These are phyloP conservation scores for Psilocybe sp. DNA, from an alignment of 768 basidiomycete species.

Conservation along the genomic window DNA sequence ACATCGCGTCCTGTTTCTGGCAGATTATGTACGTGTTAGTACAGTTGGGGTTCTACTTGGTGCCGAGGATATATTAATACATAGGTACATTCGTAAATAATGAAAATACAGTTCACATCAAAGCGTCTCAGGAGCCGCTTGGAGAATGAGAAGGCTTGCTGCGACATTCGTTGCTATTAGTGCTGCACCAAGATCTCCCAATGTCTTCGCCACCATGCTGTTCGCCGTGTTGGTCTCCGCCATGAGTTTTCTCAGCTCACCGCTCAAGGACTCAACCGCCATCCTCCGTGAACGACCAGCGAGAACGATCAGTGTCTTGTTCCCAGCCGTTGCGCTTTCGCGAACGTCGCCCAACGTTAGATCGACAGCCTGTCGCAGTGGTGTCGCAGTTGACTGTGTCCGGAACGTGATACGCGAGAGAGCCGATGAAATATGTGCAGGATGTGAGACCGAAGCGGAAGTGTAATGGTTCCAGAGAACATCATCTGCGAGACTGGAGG, in stretches of 20 bases:
- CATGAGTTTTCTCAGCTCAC: constrained; percentile 55
- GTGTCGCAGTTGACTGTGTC: constrained; percentile 43
- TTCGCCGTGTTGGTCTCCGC: constrained; percentile 37
- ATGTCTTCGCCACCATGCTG: constrained; percentile 62
- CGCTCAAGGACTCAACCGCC: constrained; percentile 53
- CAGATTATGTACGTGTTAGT: too few species aligned
- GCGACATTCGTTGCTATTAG: constrained; percentile 52
- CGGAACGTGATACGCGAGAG: constrained; percentile 67
- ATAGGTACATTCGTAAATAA: too few species aligned
- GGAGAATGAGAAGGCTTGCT: constrained; percentile 54
- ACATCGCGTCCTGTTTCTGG: too few species aligned
- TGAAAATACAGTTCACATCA: too few species aligned
- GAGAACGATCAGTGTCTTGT: constrained; percentile 58
- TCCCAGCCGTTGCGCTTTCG: constrained; percentile 20
- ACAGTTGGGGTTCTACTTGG: too few species aligned
- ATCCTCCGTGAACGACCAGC: constrained; percentile 74
- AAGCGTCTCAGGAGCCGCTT: constrained; percentile 31
- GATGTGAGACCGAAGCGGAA: constrained; percentile 17
- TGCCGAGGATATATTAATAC: too few species aligned
- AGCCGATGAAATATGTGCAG: constrained; percentile 32
- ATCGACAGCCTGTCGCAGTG: constrained; percentile 56
- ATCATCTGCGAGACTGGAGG: constrained; percentile 82
- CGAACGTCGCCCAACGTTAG: constrained; percentile 30
- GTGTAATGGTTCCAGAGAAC: constrained; percentile 71
- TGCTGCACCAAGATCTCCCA: constrained; percentile 75